Conservation (phyloP, 495 filamentous ascomycete species). For the Hypoxylon rickii region DNA sequence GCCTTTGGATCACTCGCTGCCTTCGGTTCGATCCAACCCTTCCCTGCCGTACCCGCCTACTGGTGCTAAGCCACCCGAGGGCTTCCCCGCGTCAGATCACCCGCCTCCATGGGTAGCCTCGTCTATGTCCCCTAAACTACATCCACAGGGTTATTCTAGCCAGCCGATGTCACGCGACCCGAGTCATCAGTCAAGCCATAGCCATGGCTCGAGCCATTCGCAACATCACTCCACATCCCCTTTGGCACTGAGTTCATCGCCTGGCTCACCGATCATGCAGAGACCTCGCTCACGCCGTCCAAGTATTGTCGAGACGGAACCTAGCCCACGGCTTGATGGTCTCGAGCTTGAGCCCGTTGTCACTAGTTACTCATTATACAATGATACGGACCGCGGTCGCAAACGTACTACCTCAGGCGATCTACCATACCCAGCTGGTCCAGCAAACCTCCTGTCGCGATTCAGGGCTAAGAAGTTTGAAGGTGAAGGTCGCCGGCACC, state of each 20-base stretch:
- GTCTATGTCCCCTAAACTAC: conserved; percentile 24
- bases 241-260: conserved; percentile 25
- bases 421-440: background rate
- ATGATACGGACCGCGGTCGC: conserved; percentile 20
- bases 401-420: conserved; percentile 12
- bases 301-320: conserved; percentile 50
- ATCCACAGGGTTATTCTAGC: conserved; percentile 54
- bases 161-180: conserved; percentile 60
- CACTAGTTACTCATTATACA: conserved; percentile 47
- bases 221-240: conserved; percentile 14
- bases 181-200: conserved; percentile 44
- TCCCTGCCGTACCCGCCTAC: conserved; percentile 35
- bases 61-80: conserved; percentile 15
- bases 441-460: conserved; percentile 15
- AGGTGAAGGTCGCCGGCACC: conserved; percentile 12
- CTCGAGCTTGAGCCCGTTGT: conserved; percentile 39
- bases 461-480: conserved; percentile 17
- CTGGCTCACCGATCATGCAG: conserved; percentile 37
- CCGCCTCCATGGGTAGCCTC: conserved; percentile 33
- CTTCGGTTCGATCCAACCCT: conserved; percentile 31
- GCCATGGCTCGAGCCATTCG: conserved; percentile 27
- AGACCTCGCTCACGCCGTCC: conserved; percentile 37
- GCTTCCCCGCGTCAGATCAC: conserved; percentile 16
- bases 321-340: conserved; percentile 42
- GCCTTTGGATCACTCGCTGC: conserved; percentile 17